phyloP scores from a whole-genome alignment of 2,329 filamentous ascomycete genomes.

The Paramyrothecium roridum region DNA sequence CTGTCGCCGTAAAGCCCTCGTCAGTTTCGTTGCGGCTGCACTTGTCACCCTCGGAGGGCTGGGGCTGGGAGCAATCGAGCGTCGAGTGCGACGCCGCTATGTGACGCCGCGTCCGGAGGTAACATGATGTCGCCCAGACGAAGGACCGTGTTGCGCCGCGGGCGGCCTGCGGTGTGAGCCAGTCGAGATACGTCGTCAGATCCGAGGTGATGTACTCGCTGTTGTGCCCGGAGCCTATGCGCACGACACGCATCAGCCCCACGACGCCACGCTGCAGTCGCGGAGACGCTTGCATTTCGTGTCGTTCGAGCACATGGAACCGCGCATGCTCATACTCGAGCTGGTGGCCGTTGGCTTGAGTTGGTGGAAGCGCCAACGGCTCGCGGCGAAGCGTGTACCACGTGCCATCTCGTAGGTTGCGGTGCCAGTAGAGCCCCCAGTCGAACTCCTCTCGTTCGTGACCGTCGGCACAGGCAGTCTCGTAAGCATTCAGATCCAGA shows the following conservation, averaged over 20 bases:
- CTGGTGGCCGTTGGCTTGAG: not conserved
- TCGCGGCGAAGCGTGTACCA: conserved; percentile 18
- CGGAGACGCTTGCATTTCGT: conserved; percentile 17
- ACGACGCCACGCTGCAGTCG: conserved; percentile 23
- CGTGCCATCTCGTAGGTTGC: conserved; percentile 17
- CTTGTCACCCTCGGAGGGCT: no score
- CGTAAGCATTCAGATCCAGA: conserved; percentile 12
- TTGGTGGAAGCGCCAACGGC: not conserved
- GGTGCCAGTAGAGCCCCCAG: conserved; percentile 34
- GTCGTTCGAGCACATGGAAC: conserved; percentile 13
- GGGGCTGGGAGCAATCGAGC: conserved; percentile 4
- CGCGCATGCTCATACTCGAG: not conserved
- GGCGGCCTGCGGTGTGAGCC: conserved; percentile 21
- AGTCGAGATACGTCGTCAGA: conserved; percentile 27
- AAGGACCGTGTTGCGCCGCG: conserved; percentile 19
- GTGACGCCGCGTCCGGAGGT: conserved; percentile 21
- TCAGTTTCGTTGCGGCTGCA: no score
- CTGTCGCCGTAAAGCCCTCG: no score
- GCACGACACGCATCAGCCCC: conserved; percentile 11
- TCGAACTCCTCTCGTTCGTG: conserved; percentile 24
- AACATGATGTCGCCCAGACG: conserved; percentile 25
- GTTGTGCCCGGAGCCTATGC: not conserved
- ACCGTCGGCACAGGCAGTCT: conserved; percentile 13
- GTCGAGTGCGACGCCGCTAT: conserved; percentile 10
- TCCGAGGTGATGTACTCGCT: conserved; percentile 6